Base-by-base conservation (phyloP, 352 stramenopile species). In the Phytophthora hibernalis region DNA sequence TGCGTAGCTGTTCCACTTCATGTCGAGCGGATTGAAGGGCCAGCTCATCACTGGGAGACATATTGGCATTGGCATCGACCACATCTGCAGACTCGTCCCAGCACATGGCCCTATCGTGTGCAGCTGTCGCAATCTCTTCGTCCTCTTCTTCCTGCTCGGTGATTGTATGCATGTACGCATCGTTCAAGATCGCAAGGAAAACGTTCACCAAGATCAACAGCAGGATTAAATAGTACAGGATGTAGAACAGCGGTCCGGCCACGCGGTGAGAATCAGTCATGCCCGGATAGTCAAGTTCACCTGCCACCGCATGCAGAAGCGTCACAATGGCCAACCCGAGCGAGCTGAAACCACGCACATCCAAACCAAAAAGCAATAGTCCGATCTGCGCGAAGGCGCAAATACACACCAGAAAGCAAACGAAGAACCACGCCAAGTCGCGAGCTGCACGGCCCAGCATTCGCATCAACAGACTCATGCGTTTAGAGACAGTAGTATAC, bases 161-260 rank as follows among this genome's bases (percentile, higher is more conserved):
- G n/a, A 89, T 58, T 2, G 82, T 91, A 55, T 91, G 82, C 48
- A 87, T 61, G 55, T 91, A 93, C 28, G 84, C 83, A 59, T 92
- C 85, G 31, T 91, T 91, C 12, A 93, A 61, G 37, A 93, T 90
- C 22, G 84, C 83, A 7, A 89, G 68, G 43, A 92, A 91, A 9
- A 93, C 79, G 38, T 93, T 93, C 54, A 91, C 72, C 43, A 90
- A 44, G 15, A 93, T 79, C 9, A 93, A 65, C 42, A 92, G 53
- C 50, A 93, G 54, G 38, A 92, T 53, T 43, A 92, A 53, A 62
- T 92, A 93, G 65, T 87, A 93, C 45, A 74, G 48, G 21, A 91
- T 73, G 58, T 89, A 93, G 65, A 86, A 93, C 5, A 92, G 55
- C 47, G 85, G 85, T 0, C 83, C 85, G 2, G 89, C 68, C 42